phyloP scores from a whole-genome alignment of 2,329 filamentous ascomycete species.

The Colletotrichum viniferum region DNA sequence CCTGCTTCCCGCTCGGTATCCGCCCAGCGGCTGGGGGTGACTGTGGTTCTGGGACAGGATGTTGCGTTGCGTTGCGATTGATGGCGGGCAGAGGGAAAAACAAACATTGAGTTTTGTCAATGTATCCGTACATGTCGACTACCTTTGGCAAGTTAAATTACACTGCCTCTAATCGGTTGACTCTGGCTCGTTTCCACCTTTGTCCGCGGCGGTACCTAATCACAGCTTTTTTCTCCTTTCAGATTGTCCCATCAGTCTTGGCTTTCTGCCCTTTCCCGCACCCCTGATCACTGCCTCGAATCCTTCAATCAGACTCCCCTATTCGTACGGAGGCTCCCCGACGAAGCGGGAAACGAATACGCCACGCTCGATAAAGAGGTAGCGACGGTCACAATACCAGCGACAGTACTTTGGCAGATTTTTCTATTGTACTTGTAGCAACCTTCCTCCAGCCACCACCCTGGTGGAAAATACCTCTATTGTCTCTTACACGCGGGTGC shows the following conservation, averaged over 20 bases:
- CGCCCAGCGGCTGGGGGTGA: neutral
- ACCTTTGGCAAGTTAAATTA: neutral
- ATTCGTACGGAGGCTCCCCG: neutral
- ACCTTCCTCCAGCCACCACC: neutral
- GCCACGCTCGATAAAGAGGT: neutral
- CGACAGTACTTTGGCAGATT: neutral
- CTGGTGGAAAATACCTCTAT: neutral
- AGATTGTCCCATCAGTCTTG: neutral
- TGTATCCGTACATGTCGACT: neutral
- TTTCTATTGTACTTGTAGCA: neutral
- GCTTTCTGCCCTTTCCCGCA: neutral
- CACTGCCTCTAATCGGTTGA: neutral
- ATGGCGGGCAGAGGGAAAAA: neutral
- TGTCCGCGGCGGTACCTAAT: neutral
- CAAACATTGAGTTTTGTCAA: neutral
- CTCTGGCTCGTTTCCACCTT: neutral
- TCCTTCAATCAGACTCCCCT: neutral
- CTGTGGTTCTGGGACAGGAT: neutral
- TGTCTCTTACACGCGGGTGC: neutral
- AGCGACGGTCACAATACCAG: neutral
- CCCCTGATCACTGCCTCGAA: neutral
- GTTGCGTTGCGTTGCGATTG: neutral
- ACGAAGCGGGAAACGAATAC: neutral
- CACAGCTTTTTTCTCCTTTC: neutral
- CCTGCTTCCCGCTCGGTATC: conserved; percentile 11